These are phyloP conservation scores for Candida germanica DNA, from an alignment of 805 yeast genomes.

Conservation along the genomic window DNA sequence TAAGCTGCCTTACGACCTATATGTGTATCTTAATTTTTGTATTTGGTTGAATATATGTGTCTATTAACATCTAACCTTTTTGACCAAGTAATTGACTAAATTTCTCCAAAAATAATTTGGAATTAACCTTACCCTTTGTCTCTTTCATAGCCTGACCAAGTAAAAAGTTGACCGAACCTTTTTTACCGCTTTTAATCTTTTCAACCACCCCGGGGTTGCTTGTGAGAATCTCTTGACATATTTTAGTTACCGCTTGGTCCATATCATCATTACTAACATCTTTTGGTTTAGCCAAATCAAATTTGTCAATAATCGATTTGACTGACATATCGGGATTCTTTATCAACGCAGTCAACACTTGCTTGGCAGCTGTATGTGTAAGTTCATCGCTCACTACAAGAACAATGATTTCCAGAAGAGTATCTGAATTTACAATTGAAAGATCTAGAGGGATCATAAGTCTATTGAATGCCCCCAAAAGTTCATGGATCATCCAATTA, in stretches of 20 bases:
- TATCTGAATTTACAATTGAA: slow-evolving; percentile 29
- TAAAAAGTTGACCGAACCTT: slow-evolving; percentile 65
- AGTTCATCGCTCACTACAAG: slow-evolving; percentile 46
- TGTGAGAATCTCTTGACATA: slow-evolving; percentile 46
- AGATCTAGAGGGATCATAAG: slow-evolving; percentile 36
- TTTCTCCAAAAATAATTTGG: slow-evolving; percentile 24
- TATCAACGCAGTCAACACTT: slow-evolving; percentile 60
- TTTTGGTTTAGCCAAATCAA: slow-evolving; percentile 41
- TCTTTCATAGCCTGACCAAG: slow-evolving; percentile 83
- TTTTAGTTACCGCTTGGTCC: slow-evolving; percentile 28
- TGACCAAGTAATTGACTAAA: slow-evolving; percentile 24
- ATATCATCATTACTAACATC: slow-evolving; percentile 28
- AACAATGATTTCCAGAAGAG: slow-evolving; percentile 53
- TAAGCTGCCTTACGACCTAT: no score
- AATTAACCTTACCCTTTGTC: slow-evolving; percentile 61
- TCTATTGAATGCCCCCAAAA: slow-evolving; percentile 66
- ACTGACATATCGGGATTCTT: slow-evolving; percentile 41
- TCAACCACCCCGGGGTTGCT: slow-evolving; percentile 53
- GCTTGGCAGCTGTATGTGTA: slow-evolving; percentile 67
- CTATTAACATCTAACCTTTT: no score
- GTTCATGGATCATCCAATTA: slow-evolving; percentile 82
- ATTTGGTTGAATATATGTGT: no score
- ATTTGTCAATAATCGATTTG: slow-evolving; percentile 48
- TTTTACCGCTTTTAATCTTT: slow-evolving; percentile 52
- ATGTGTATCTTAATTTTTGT: no score